Evolutionary conservation across 202 grass and related monocot genomes (phyloP).

Genomic region (Zizania palustris): DNA sequence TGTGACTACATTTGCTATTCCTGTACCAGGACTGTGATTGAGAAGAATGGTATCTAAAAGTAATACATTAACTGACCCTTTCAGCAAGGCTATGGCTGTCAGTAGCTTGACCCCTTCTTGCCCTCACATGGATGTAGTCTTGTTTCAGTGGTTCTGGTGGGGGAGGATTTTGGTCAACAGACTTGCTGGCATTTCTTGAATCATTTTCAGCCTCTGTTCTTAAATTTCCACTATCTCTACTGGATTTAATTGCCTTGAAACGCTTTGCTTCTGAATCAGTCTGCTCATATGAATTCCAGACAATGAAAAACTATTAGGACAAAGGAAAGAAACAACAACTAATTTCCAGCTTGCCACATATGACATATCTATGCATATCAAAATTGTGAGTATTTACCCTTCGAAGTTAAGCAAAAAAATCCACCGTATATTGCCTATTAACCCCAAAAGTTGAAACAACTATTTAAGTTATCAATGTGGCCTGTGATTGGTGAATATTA

Average conservation of each 20-base stretch:
- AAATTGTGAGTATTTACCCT: background rate
- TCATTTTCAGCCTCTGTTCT: constrained; percentile 68
- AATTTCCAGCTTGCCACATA: background rate
- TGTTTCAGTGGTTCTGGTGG: constrained; percentile 66
- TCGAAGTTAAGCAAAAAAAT: background rate
- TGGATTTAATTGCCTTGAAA: constrained; percentile 62
- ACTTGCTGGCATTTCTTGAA: constrained; percentile 64
- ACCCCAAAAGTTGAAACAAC: constrained; percentile 15
- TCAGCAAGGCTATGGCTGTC: constrained; percentile 98
- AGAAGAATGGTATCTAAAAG: constrained; percentile 19
- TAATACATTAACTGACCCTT: constrained; percentile 64
- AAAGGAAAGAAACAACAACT: constrained; percentile 11
- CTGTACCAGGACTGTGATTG: background rate
- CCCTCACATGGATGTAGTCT: constrained; percentile 98
- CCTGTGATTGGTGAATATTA: background rate
- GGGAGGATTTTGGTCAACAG: constrained; percentile 59
- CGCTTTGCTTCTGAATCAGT: constrained; percentile 68
- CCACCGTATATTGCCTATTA: background rate
- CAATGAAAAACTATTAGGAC: background rate
- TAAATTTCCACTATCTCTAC: constrained; percentile 53
- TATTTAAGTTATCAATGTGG: constrained; percentile 9
- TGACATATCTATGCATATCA: background rate
- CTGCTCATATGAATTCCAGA: constrained; percentile 44
- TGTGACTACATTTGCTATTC: background rate
- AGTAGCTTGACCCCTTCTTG: constrained; percentile 98